These are phyloP conservation scores for Hemileccinum hortonii DNA, from an alignment of 1,284 basidiomycete species.

Conservation along the genomic window DNA sequence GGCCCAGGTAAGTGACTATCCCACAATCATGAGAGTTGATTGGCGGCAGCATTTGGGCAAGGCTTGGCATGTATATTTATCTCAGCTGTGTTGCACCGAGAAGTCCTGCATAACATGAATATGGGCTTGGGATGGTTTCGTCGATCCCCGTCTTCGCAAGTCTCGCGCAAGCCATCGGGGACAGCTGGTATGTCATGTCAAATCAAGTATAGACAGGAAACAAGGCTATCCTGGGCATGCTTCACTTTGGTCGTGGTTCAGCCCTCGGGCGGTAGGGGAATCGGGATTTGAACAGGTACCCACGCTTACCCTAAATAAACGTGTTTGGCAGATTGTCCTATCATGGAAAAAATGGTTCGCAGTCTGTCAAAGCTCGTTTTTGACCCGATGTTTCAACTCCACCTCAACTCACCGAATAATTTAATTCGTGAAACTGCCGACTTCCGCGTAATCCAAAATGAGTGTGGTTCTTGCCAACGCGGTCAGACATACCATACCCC, in stretches of 20 bases:
- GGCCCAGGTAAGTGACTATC: neutral
- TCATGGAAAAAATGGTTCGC: neutral
- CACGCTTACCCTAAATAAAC: neutral
- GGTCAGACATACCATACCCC: neutral
- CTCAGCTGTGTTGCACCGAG: neutral
- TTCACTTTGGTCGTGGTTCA: neutral
- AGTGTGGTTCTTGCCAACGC: neutral
- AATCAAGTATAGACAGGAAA: no score
- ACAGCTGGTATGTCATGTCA: neutral
- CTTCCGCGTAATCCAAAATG: neutral
- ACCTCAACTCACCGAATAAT: neutral
- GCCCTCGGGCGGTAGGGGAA: neutral
- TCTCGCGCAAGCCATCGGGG: neutral
- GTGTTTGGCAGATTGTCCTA: neutral
- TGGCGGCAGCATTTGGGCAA: neutral
- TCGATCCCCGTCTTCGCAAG: neutral
- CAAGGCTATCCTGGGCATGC: neutral
- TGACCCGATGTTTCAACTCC: neutral
- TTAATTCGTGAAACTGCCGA: neutral
- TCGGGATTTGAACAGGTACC: neutral
- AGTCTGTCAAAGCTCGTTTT: neutral
- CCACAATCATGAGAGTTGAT: neutral
- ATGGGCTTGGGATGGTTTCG: neutral
- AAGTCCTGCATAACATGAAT: neutral
- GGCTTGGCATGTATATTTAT: neutral